These are phyloP conservation scores for Barnettozyma salicaria DNA, from an alignment of 805 yeast genomes.

Conservation along the genomic window DNA sequence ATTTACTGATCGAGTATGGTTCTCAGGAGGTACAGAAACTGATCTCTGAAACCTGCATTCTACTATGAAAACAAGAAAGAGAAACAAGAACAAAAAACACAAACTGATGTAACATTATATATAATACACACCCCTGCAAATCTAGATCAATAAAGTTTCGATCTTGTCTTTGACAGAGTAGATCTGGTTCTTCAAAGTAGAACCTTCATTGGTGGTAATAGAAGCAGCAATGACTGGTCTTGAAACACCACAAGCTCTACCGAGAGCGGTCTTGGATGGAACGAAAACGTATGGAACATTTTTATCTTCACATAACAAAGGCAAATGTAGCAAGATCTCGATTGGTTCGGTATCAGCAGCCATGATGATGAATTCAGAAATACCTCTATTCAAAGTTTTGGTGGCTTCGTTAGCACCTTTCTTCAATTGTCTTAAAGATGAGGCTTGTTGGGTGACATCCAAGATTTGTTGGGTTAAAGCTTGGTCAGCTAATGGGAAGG, in stretches of 20 bases:
- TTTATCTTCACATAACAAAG: constrained; percentile 97
- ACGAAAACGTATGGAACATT: constrained; percentile 99
- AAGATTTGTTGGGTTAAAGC: constrained; percentile 93
- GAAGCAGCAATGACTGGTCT: constrained; percentile 99
- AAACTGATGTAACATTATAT: constrained; percentile 1
- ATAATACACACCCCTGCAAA: constrained; percentile 10
- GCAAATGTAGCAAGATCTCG: constrained; percentile 95
- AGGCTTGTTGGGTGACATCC: constrained; percentile 97
- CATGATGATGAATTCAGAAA: constrained; percentile 97
- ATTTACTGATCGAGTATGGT: constrained; percentile 11
- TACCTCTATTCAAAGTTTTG: constrained; percentile 98
- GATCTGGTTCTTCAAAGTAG: constrained; percentile 95
- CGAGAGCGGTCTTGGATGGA: constrained; percentile 96
- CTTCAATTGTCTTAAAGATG: constrained; percentile 96
- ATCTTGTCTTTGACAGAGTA: constrained; percentile 98
- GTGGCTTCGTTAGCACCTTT: constrained; percentile 99
- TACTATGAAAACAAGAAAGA: constrained; percentile 6
- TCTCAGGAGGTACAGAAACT: constrained; percentile 5
- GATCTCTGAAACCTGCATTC: constrained; percentile 6
- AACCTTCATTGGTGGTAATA: constrained; percentile 96
- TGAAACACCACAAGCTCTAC: constrained; percentile 99
- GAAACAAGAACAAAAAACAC: neutral
- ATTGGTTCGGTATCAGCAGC: constrained; percentile 99
- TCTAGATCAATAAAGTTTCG: constrained; percentile 89
- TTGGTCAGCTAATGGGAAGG: constrained; percentile 98